A percentile compares a stretch with the other conserved stretches of the same genome.
Conservation (phyloP, 1,139 yeast genomes). For the Arxiozyma bovina region DNA sequence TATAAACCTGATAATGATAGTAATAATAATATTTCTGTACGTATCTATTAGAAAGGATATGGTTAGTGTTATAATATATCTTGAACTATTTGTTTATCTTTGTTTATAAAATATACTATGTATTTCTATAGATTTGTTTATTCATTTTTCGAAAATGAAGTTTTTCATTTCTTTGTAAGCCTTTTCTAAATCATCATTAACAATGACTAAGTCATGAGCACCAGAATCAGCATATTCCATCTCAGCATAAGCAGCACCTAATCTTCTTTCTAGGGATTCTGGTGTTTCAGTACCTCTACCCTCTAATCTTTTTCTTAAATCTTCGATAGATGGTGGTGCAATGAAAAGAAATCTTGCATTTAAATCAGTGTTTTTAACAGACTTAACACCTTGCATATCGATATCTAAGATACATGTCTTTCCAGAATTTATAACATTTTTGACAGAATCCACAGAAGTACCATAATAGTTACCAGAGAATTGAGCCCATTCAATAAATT, state of each 20-base stretch:
- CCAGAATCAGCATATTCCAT: constrained; percentile 82
- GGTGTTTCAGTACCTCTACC: constrained; percentile 92
- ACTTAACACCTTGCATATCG: constrained; percentile 97
- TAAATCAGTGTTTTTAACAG: constrained; percentile 70
- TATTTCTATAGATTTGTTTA: neutral
- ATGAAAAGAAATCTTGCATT: constrained; percentile 80
- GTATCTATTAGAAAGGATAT: too few relatives aligned
- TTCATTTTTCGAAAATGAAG: constrained; percentile 43
- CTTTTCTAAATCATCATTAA: constrained; percentile 83
- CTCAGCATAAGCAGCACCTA: constrained; percentile 80
- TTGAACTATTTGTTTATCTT: neutral
- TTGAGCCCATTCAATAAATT: constrained; percentile 95
- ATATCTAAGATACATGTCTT: constrained; percentile 85
- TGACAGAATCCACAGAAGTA: constrained; percentile 77
- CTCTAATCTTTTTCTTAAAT: constrained; percentile 59
- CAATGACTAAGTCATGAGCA: constrained; percentile 81
- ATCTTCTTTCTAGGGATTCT: constrained; percentile 74
- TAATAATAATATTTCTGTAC: too few relatives aligned
- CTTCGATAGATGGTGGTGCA: constrained; percentile 87
- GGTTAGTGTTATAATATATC: too few relatives aligned
- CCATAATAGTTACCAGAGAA: constrained; percentile 97
- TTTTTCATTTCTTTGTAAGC: constrained; percentile 76
- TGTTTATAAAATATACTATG: too few relatives aligned
- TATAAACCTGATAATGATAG: neutral
- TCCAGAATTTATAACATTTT: constrained; percentile 44